A percentile compares a stretch with the other conserved stretches of the same genome.
Evolutionary conservation across 2,329 filamentous ascomycete species (phyloP).

Genomic region (Aspergillus proliferans): DNA sequence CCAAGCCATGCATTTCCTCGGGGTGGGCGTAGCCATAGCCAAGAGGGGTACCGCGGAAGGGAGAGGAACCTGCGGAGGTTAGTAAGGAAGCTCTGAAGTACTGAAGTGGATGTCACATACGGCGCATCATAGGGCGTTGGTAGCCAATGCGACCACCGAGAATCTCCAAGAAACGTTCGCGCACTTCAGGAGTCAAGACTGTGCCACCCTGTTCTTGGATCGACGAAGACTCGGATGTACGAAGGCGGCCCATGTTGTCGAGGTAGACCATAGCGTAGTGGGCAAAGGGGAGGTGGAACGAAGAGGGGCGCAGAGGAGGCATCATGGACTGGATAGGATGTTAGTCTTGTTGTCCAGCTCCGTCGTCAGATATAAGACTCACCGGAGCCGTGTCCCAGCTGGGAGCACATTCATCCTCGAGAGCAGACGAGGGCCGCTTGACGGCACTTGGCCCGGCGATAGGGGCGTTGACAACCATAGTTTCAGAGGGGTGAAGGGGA

Average conservation of each 20-base stretch:
- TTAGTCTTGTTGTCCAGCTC: no score
- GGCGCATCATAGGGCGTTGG: slow-evolving; percentile 19
- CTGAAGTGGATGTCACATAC: slow-evolving; percentile 17
- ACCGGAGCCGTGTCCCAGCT: slow-evolving; percentile 28
- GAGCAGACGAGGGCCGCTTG: slow-evolving; percentile 25
- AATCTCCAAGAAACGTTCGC: slow-evolving; percentile 31
- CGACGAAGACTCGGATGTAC: slow-evolving; percentile 27
- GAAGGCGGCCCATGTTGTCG: slow-evolving; percentile 27
- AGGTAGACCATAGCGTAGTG: slow-evolving; percentile 34
- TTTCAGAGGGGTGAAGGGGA: slow-evolving; percentile 4
- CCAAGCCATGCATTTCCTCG: slow-evolving; percentile 3
- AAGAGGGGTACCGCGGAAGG: slow-evolving; percentile 13
- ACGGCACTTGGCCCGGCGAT: slow-evolving; percentile 18
- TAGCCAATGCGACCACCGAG: slow-evolving; percentile 25
- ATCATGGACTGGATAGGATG: slow-evolving; percentile 22
- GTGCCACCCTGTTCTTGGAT: slow-evolving; percentile 25
- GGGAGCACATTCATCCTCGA: slow-evolving; percentile 18
- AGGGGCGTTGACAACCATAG: slow-evolving; percentile 26
- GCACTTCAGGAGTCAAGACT: slow-evolving; percentile 29
- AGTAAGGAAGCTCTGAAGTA: neutral
- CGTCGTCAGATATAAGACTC: slow-evolving; percentile 5
- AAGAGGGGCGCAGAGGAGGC: slow-evolving; percentile 13
- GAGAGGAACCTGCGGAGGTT: slow-evolving; percentile 5
- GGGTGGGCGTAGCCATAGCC: slow-evolving; percentile 10
- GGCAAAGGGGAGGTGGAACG: slow-evolving; percentile 23